Percentiles rank a stretch among this genome's conserved stretches.
phyloP scores from a whole-genome alignment of 2,329 filamentous ascomycete species.

The Phyllosticta citriasiana region DNA sequence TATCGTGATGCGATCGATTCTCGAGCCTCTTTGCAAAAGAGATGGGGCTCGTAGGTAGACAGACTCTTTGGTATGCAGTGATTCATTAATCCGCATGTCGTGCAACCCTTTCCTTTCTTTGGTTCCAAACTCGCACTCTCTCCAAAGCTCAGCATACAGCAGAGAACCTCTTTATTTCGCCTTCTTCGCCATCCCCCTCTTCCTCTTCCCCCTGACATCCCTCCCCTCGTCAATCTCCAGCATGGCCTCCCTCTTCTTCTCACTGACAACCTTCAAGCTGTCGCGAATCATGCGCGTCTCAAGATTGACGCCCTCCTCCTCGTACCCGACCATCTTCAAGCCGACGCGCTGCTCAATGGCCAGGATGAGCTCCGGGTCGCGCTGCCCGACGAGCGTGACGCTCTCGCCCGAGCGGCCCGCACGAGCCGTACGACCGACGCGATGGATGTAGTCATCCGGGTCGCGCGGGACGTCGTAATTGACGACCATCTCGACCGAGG shows the following conservation, averaged over 20 bases:
- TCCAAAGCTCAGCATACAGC: background rate
- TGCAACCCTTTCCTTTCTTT: no score
- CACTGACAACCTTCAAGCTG: conserved; percentile 78
- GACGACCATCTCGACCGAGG: conserved; percentile 77
- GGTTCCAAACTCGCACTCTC: background rate
- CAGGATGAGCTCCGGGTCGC: conserved; percentile 82
- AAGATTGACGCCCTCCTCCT: conserved; percentile 87
- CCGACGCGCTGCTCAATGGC: conserved; percentile 82
- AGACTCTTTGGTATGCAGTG: no score
- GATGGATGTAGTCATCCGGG: conserved; percentile 94
- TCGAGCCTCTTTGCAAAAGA: no score
- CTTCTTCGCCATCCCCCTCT: conserved; percentile 26
- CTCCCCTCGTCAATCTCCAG: conserved; percentile 85
- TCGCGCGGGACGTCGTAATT: conserved; percentile 97
- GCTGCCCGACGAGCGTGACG: conserved; percentile 82
- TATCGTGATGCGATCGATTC: no score
- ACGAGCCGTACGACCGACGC: conserved; percentile 89
- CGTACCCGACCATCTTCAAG: conserved; percentile 69
- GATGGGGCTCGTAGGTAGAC: no score
- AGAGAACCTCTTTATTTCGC: background rate
- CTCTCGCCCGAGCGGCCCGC: conserved; percentile 75
- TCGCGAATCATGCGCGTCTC: conserved; percentile 81
- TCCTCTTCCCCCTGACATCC: conserved; percentile 79
- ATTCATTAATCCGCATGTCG: no score
- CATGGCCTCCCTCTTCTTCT: conserved; percentile 88